A percentile compares a stretch with the other conserved stretches of the same genome.
phyloP scores from a whole-genome alignment of 306 rosid genomes.

The Glycine latifolia region DNA sequence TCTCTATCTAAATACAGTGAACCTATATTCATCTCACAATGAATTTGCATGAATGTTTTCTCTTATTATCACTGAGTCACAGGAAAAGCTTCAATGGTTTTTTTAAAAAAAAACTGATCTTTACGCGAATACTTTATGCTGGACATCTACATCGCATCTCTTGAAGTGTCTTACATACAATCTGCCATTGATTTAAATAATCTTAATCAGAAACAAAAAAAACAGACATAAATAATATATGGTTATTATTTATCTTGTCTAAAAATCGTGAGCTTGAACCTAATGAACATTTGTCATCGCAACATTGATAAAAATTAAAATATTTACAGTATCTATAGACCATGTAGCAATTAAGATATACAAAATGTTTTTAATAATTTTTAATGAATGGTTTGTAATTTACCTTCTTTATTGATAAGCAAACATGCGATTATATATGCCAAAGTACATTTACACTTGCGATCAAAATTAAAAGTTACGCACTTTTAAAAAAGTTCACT shows the following conservation, averaged over 20 bases:
- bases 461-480: conserved; percentile 10
- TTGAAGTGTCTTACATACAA: neutral
- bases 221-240: neutral
- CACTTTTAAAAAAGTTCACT: neutral
- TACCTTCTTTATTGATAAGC: neutral
- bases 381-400: neutral
- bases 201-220: neutral
- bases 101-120: neutral
- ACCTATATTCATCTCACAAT: neutral
- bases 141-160: neutral
- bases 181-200: neutral
- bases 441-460: neutral
- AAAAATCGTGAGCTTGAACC: neutral
- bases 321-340: no score
- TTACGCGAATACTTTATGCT: neutral
- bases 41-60: neutral
- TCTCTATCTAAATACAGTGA: neutral
- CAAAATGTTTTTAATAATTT: neutral
- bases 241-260: neutral
- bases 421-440: neutral
- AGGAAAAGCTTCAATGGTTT: neutral
- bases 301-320: neutral
- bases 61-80: neutral
- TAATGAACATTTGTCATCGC: no score
- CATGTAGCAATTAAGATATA: neutral